A percentile compares a stretch with the other conserved stretches of the same genome.
phyloP scores from a whole-genome alignment of 805 yeast species.

The Starmerella roubikii region DNA sequence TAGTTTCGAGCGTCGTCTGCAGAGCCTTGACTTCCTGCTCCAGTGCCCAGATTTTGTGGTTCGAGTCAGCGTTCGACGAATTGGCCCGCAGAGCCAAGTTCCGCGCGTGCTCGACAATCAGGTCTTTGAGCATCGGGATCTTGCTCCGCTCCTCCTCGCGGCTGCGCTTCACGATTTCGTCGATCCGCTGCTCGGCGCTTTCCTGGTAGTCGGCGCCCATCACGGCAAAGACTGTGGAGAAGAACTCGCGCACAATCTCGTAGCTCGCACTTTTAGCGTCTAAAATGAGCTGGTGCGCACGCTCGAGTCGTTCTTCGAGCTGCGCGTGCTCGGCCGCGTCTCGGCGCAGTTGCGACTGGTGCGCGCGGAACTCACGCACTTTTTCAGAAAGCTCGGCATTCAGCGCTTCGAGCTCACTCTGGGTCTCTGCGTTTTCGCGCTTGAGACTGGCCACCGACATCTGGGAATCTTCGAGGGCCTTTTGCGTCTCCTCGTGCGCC shows the following conservation, averaged over 20 bases:
- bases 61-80: neutral
- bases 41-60: conserved; percentile 5
- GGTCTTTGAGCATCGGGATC: conserved; percentile 17
- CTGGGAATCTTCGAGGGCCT: no score
- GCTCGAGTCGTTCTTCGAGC: conserved; percentile 1
- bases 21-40: conserved; percentile 14
- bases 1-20: conserved; percentile 11
- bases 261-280: conserved; percentile 10
- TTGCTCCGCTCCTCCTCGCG: conserved; percentile 10
- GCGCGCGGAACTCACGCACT: neutral
- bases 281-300: conserved; percentile 3
- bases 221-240: conserved; percentile 14
- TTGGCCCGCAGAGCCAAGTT: conserved; percentile 1
- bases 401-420: neutral
- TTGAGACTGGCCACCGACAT: no score
- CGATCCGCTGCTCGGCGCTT: conserved; percentile 12
- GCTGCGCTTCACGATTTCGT: conserved; percentile 12
- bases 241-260: conserved; percentile 14
- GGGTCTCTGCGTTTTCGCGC: neutral
- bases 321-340: neutral
- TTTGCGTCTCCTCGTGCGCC: no score
- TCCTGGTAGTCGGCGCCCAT: conserved; percentile 18
- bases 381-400: neutral
- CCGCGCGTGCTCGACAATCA: conserved; percentile 14
- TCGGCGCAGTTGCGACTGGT: neutral